phyloP scores from a whole-genome alignment of 257 asterid species.

The Lycium ferocissimum region DNA sequence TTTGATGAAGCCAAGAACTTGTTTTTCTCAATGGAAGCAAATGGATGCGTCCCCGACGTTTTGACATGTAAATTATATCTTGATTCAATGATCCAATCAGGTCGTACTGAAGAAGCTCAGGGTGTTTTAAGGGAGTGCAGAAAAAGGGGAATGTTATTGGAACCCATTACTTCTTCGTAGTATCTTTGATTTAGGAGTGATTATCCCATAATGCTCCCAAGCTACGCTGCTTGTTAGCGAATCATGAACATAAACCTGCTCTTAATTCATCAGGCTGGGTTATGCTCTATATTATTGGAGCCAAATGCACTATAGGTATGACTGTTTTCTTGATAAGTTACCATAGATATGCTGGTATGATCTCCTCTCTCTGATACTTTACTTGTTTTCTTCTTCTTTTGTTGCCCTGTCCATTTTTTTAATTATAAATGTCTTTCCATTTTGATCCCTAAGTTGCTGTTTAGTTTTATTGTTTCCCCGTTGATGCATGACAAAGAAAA shows the following conservation, averaged over 20 bases:
- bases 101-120: slow-evolving; percentile 61
- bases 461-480: neutral
- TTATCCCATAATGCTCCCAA: neutral
- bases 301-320: slow-evolving; percentile 12
- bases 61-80: slow-evolving; percentile 58
- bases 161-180: slow-evolving; percentile 41
- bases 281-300: too few relatives aligned
- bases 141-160: slow-evolving; percentile 56
- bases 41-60: slow-evolving; percentile 74
- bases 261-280: neutral
- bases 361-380: slow-evolving; percentile 2
- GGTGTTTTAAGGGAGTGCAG: slow-evolving; percentile 54
- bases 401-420: neutral
- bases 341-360: neutral
- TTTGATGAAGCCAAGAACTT: slow-evolving; percentile 64
- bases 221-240: neutral
- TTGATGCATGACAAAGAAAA: slow-evolving; percentile 16
- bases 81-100: slow-evolving; percentile 59
- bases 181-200: slow-evolving; percentile 26
- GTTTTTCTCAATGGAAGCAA: slow-evolving; percentile 72
- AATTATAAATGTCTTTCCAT: neutral
- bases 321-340: slow-evolving; percentile 13
- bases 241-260: neutral
- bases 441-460: neutral
- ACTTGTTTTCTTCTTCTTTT: slow-evolving; percentile 2